phyloP scores from a whole-genome alignment of 2,329 filamentous ascomycete species.

The Alternaria dauci region DNA sequence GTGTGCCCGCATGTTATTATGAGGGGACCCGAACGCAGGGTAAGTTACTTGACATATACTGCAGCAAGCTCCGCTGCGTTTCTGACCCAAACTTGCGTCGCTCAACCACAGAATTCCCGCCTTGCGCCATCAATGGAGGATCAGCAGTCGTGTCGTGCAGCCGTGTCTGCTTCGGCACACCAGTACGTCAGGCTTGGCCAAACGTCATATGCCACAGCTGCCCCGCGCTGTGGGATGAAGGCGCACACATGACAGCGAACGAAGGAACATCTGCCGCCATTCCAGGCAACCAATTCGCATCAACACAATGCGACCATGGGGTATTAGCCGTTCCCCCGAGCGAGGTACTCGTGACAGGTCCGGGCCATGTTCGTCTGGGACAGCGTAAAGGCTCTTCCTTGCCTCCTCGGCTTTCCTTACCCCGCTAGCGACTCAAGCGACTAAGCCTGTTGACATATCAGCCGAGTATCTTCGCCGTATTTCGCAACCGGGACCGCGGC shows the following conservation, averaged over 20 bases:
- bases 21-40: constrained; percentile 16
- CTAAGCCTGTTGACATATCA: constrained; percentile 18
- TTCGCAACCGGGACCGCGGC: constrained; percentile 37
- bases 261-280: constrained; percentile 18
- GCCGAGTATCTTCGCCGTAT: constrained; percentile 20
- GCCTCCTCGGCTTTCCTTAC: constrained; percentile 41
- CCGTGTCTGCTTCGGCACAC: neutral
- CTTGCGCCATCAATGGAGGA: neutral
- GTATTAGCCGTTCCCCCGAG: constrained; percentile 25
- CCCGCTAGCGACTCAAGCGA: constrained; percentile 36
- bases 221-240: constrained; percentile 22
- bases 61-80: neutral
- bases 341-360: constrained; percentile 25
- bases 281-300: constrained; percentile 20
- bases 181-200: constrained; percentile 3
- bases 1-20: neutral
- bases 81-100: neutral
- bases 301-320: constrained; percentile 11
- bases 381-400: constrained; percentile 23
- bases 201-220: constrained; percentile 20
- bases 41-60: constrained; percentile 2
- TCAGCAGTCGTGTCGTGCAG: constrained; percentile 1
- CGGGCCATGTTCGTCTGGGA: constrained; percentile 13
- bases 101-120: neutral
- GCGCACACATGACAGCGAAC: constrained; percentile 17